These are phyloP conservation scores for Stellera chamaejasme DNA, from an alignment of 345 rosid species.

Conservation along the genomic window DNA sequence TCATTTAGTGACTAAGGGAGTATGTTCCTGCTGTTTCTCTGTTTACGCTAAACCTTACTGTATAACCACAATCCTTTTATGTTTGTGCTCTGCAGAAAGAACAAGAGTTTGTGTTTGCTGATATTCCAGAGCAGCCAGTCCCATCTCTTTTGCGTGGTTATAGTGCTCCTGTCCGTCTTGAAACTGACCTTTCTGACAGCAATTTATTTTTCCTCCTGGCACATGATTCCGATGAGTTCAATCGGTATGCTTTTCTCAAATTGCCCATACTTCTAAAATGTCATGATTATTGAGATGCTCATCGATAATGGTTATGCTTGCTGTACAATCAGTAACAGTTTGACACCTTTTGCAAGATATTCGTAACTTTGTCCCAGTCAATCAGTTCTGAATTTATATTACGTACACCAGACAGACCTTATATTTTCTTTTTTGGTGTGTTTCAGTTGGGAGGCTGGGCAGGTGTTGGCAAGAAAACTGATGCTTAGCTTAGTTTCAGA, in stretches of 20 bases:
- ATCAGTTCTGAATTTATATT: too few species aligned
- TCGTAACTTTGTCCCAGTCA: too few species aligned
- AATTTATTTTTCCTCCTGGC: slow-evolving; percentile 96
- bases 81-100: slow-evolving; percentile 58
- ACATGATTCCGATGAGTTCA: slow-evolving; percentile 88
- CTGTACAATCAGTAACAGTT: too few species aligned
- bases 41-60: too few species aligned
- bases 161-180: slow-evolving; percentile 92
- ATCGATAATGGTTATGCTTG: too few species aligned
- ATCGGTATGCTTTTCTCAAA: slow-evolving; percentile 51
- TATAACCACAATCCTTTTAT: not conserved
- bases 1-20: too few species aligned
- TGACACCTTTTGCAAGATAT: too few species aligned
- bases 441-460: slow-evolving; percentile 98
- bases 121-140: slow-evolving; percentile 65
- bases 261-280: slow-evolving; percentile 2
- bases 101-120: slow-evolving; percentile 84
- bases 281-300: slow-evolving; percentile 7
- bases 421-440: not conserved
- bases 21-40: too few species aligned
- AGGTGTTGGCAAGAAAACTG: slow-evolving; percentile 79
- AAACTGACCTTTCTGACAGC: slow-evolving; percentile 65
- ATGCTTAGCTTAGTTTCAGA: slow-evolving; percentile 83
- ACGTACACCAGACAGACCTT: too few species aligned
- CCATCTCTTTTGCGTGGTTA: slow-evolving; percentile 87